Evolutionary conservation across 495 filamentous ascomycete genomes (phyloP).

Genomic region (Aspergillus incahuasiensis): DNA sequence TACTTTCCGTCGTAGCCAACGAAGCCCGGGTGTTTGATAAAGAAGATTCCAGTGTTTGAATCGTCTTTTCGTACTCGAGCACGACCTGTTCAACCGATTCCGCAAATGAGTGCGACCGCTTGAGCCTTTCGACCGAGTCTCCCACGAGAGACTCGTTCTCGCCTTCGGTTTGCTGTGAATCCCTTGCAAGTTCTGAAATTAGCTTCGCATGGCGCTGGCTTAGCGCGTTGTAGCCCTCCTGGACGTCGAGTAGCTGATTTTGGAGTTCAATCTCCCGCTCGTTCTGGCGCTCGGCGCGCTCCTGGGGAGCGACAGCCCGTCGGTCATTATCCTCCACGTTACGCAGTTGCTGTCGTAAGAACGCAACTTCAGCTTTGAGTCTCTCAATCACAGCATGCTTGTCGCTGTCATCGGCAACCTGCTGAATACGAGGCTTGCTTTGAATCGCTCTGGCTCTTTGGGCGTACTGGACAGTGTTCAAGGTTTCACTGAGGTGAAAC

Average conservation of each 20-base stretch:
- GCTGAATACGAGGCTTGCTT: conserved; percentile 94
- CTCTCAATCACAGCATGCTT: conserved; percentile 94
- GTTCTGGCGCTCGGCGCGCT: conserved; percentile 72
- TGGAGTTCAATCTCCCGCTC: conserved; percentile 88
- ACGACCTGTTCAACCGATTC: conserved; percentile 94
- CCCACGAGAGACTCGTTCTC: conserved; percentile 57
- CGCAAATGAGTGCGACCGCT: conserved; percentile 91
- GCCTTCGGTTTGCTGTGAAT: conserved; percentile 56
- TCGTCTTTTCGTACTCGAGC: conserved; percentile 97
- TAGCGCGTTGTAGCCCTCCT: conserved; percentile 91
- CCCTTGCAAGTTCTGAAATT: conserved; percentile 88
- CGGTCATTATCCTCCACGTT: conserved; percentile 60
- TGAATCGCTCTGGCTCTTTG: conserved; percentile 95
- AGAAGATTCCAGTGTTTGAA: conserved; percentile 87
- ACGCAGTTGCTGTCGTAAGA: conserved; percentile 89
- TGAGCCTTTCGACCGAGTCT: conserved; percentile 79
- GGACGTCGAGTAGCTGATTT: conserved; percentile 85
- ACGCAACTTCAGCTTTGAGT: conserved; percentile 88
- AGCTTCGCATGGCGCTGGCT: conserved; percentile 90
- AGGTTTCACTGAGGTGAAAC: conserved; percentile 94
- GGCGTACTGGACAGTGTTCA: conserved; percentile 96
- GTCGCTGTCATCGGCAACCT: conserved; percentile 82
- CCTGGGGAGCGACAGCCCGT: conserved; percentile 53
- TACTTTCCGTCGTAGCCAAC: conserved; percentile 77
- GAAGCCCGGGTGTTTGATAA: conserved; percentile 84